Percentiles rank a stretch among this genome's conserved stretches.
phyloP scores from a whole-genome alignment of 768 basidiomycete genomes.

The Lactarius akahatsu region DNA sequence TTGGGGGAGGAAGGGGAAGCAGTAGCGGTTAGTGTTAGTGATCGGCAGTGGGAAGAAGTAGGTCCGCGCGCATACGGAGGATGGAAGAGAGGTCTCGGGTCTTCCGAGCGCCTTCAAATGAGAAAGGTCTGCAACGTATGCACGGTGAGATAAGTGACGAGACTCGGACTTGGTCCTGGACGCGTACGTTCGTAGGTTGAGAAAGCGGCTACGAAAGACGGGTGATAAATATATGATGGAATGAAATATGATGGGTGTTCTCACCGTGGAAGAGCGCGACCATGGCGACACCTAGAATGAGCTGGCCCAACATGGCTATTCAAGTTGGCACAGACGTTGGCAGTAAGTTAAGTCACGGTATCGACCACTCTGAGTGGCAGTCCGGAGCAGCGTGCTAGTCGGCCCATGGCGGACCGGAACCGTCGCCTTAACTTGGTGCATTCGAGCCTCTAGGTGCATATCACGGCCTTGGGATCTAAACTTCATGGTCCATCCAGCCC shows the following conservation, averaged over 20 bases:
- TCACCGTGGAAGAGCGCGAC: slow-evolving; percentile 26
- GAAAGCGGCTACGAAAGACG: slow-evolving; percentile 56
- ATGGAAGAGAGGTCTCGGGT: slow-evolving; percentile 65
- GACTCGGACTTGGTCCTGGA: background rate
- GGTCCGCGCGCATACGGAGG: slow-evolving; percentile 47
- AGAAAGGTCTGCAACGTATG: slow-evolving; percentile 56
- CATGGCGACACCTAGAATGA: slow-evolving; percentile 19
- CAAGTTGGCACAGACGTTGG: background rate
- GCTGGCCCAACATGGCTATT: slow-evolving; percentile 16
- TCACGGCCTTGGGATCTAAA: no score
- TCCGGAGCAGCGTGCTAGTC: no score
- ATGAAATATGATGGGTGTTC: background rate
- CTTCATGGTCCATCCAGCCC: no score
- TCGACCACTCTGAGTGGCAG: no score
- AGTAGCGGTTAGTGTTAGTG: background rate
- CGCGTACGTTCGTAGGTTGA: slow-evolving; percentile 77
- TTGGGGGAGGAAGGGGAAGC: background rate
- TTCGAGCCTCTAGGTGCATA: no score
- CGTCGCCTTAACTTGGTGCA: no score
- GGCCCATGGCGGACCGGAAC: slow-evolving; percentile 15
- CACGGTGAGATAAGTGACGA: background rate
- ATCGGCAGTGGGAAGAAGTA: background rate
- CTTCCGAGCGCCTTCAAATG: slow-evolving; percentile 72
- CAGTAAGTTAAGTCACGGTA: no score
- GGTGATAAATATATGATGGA: background rate